These are phyloP conservation scores for Zhuliangozyma parablackwelliae DNA, from an alignment of 1,139 yeast species.

Conservation along the genomic window DNA sequence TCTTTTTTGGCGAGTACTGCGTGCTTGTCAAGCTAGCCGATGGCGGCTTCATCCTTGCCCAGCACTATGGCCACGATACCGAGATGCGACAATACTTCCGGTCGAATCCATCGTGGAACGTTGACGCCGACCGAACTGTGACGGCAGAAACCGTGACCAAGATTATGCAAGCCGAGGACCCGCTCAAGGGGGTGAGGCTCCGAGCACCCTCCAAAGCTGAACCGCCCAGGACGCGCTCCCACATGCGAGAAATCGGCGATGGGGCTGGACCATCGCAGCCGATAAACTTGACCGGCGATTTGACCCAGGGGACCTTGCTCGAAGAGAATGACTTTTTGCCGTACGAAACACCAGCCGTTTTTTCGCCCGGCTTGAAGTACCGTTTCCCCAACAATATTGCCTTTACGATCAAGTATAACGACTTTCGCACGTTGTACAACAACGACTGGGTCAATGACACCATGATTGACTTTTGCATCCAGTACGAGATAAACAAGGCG, in stretches of 20 bases:
- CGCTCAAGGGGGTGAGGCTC: too few species aligned
- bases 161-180: neutral
- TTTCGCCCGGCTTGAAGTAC: constrained; percentile 51
- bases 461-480: constrained; percentile 66
- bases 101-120: constrained; percentile 5
- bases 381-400: constrained; percentile 43
- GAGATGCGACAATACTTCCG: constrained; percentile 10
- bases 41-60: constrained; percentile 7
- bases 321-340: neutral
- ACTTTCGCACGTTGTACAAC: constrained; percentile 63
- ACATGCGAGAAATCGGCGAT: too few species aligned
- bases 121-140: constrained; percentile 5
- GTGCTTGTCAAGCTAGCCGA: constrained; percentile 8
- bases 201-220: too few species aligned
- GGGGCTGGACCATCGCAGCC: too few species aligned
- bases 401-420: constrained; percentile 53
- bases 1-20: constrained; percentile 8
- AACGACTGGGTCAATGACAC: constrained; percentile 77
- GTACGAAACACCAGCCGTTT: constrained; percentile 22
- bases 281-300: too few species aligned
- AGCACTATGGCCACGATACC: constrained; percentile 8
- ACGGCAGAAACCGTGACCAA: constrained; percentile 2
- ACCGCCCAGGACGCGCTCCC: too few species aligned
- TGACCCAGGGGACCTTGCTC: too few species aligned
- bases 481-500: constrained; percentile 49